A percentile compares a stretch with the other conserved stretches of the same genome.
Evolutionary conservation across 148 eudicot genomes (phyloP).

Genomic region (Fallopia convolvulus): DNA sequence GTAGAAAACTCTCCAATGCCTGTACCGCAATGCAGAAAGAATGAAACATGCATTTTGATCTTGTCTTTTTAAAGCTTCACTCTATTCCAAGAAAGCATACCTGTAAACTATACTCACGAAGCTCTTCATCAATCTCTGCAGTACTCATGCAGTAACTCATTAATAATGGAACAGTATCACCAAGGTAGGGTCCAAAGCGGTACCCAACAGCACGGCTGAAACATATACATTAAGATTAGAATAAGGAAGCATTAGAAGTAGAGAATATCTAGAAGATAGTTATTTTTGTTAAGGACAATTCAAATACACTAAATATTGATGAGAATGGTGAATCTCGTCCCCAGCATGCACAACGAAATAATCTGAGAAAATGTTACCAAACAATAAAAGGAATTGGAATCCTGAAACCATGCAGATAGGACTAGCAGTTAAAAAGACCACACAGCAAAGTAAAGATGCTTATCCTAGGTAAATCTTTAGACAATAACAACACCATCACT

Average conservation of each 20-base stretch:
- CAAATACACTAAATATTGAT: neutral
- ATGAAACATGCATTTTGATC: neutral
- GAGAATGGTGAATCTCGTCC: neutral
- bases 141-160: constrained; percentile 76
- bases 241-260: neutral
- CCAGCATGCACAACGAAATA: neutral
- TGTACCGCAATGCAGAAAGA: constrained; percentile 34
- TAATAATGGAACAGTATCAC: constrained; percentile 81
- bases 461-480: too few species aligned
- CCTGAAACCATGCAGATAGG: neutral
- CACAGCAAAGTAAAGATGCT: neutral
- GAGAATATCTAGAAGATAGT: neutral
- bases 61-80: neutral
- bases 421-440: too few species aligned
- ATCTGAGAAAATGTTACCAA: neutral
- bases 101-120: constrained; percentile 74
- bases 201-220: constrained; percentile 91
- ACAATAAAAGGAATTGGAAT: neutral
- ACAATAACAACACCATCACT: neutral
- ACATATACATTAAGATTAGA: neutral
- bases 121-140: constrained; percentile 97
- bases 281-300: neutral
- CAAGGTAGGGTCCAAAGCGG: constrained; percentile 91
- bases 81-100: neutral
- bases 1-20: constrained; percentile 93